Percentiles rank a stretch among this genome's conserved stretches.
These are phyloP conservation scores for Xylaria digitata DNA, from an alignment of 2,329 filamentous ascomycete species.

Conservation along the genomic window DNA sequence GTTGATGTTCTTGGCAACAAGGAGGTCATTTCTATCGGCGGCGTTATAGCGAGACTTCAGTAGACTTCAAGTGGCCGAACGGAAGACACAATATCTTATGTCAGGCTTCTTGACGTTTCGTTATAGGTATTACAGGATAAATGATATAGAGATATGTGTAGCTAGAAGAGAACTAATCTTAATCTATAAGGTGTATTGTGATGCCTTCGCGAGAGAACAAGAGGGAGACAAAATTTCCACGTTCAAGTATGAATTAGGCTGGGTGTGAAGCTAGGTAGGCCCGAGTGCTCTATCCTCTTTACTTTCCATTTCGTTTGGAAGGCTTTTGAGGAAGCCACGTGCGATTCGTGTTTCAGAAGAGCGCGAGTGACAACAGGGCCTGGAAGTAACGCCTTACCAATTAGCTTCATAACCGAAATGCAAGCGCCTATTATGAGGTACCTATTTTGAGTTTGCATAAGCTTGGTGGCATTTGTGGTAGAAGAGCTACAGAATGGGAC, in stretches of 20 bases:
- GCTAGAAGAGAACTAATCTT: neutral
- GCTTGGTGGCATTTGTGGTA: too few relatives aligned
- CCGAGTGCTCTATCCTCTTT: neutral
- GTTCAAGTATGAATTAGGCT: neutral
- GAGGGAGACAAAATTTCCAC: neutral
- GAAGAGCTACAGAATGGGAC: too few relatives aligned
- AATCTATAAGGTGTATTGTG: neutral
- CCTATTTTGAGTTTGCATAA: too few relatives aligned
- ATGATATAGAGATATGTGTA: constrained; percentile 3
- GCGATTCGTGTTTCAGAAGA: neutral
- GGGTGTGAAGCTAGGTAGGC: neutral
- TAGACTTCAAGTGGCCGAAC: neutral
- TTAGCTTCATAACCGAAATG: too few relatives aligned
- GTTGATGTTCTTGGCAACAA: constrained; percentile 29
- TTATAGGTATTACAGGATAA: constrained; percentile 17
- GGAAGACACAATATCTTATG: constrained; percentile 4
- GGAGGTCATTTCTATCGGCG: constrained; percentile 3
- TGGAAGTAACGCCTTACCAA: neutral
- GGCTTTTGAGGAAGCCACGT: constrained; percentile 8
- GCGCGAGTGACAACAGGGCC: neutral
- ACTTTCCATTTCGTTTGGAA: constrained; percentile 1
- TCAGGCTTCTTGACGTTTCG: neutral
- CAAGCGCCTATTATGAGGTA: neutral
- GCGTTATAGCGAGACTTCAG: neutral
- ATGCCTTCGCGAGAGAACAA: neutral